These are phyloP conservation scores for Ailanthus altissimus DNA, from an alignment of 345 rosid genomes.

Conservation along the genomic window DNA sequence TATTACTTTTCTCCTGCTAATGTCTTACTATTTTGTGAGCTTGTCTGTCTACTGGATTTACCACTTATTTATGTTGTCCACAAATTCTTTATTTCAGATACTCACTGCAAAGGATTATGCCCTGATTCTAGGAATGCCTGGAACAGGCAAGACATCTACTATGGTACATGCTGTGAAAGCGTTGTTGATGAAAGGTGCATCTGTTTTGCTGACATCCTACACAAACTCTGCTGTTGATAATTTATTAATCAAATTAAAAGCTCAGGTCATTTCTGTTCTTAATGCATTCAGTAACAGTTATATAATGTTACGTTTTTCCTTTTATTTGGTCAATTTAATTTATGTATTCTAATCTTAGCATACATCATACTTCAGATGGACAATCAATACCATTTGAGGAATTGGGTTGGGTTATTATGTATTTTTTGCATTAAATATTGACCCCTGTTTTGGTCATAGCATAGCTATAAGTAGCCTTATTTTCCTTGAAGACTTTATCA, in stretches of 20 bases:
- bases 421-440: not conserved
- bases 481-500: not conserved
- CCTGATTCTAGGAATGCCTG: slow-evolving; percentile 97
- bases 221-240: slow-evolving; percentile 99
- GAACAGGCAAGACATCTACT: slow-evolving; percentile 98
- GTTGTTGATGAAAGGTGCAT: slow-evolving; percentile 87
- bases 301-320: not conserved
- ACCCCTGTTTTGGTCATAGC: not conserved
- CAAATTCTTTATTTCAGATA: slow-evolving; percentile 56
- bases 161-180: slow-evolving; percentile 98
- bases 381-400: not conserved
- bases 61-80: slow-evolving; percentile 20
- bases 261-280: slow-evolving; percentile 70
- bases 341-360: not conserved
- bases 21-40: slow-evolving; percentile 1
- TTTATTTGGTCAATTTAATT: not conserved
- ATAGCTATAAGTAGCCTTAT: not conserved
- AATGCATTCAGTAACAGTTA: slow-evolving; percentile 15
- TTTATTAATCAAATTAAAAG: slow-evolving; percentile 88
- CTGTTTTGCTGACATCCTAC: slow-evolving; percentile 94
- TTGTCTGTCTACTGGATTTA: not conserved
- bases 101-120: slow-evolving; percentile 95
- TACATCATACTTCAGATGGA: not conserved
- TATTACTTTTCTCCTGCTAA: slow-evolving; percentile 18
- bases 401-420: not conserved